These are phyloP conservation scores for Durusdinium trenchii DNA, from an alignment of 73 alveolate genomes.

Conservation along the genomic window DNA sequence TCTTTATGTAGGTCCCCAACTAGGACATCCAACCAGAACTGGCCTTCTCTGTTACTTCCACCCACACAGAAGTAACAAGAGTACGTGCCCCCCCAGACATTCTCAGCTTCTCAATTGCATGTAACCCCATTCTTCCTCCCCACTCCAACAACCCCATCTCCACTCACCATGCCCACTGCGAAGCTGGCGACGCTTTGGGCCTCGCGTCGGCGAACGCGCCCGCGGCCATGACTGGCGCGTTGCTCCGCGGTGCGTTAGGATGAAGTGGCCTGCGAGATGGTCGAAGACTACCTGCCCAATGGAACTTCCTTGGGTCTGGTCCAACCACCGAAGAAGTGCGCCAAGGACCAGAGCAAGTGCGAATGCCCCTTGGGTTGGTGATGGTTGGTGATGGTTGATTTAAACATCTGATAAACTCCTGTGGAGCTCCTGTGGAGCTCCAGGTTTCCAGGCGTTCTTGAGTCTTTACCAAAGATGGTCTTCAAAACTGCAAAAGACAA, in stretches of 20 bases:
- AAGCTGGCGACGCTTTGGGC: background rate
- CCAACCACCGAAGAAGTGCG: conserved; percentile 64
- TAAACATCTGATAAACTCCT: background rate
- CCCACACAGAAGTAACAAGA: too few species aligned
- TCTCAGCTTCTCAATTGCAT: background rate
- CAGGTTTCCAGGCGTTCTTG: too few species aligned
- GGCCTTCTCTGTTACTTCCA: too few species aligned
- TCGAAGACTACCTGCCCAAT: conserved; percentile 58
- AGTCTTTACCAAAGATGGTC: background rate
- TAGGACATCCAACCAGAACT: too few species aligned
- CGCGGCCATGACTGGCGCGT: background rate
- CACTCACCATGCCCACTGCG: background rate
- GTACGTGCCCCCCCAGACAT: background rate
- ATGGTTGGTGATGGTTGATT: background rate
- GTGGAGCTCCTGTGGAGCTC: too few species aligned
- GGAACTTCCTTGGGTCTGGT: conserved; percentile 64
- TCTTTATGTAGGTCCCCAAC: too few species aligned
- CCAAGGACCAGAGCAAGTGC: conserved; percentile 56
- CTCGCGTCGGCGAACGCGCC: background rate
- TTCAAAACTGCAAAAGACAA: background rate
- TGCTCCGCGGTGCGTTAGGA: background rate
- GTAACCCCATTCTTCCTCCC: too few species aligned
- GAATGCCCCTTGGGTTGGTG: conserved; percentile 9
- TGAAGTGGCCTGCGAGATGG: conserved; percentile 45
- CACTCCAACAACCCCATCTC: too few species aligned